Percentiles rank a stretch among this genome's conserved stretches.
Evolutionary conservation across 805 yeast species (phyloP).

Genomic region (Hanseniaspora thailandica): DNA sequence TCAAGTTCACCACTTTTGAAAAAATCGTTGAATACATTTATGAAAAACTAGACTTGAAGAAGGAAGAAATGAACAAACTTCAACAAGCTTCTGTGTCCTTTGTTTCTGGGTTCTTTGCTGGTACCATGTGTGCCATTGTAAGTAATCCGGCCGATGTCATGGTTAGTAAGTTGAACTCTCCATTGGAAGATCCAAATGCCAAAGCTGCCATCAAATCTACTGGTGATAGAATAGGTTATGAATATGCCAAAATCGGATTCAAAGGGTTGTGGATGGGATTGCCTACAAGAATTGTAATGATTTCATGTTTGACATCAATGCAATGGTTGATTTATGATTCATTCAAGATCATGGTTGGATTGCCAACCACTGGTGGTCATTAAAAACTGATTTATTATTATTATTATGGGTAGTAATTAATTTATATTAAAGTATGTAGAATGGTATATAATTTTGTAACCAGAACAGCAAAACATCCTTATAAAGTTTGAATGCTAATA

Average conservation of each 20-base stretch:
- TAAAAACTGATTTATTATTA: background rate
- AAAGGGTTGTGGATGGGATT: conserved; percentile 90
- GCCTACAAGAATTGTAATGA: conserved; percentile 87
- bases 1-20: conserved; percentile 89
- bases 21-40: conserved; percentile 77
- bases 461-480: background rate
- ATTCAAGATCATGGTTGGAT: conserved; percentile 85
- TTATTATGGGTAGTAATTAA: no score
- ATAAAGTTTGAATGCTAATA: conserved; percentile 8
- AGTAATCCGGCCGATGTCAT: conserved; percentile 99
- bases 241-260: conserved; percentile 76
- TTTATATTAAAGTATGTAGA: background rate
- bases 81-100: conserved; percentile 93
- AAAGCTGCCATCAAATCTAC: conserved; percentile 52
- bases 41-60: conserved; percentile 56
- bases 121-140: conserved; percentile 88
- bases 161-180: conserved; percentile 81
- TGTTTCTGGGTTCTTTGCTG: conserved; percentile 92
- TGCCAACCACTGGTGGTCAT: conserved; percentile 78
- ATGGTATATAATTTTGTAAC: background rate
- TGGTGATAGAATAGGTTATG: conserved; percentile 56
- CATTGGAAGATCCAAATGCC: conserved; percentile 29
- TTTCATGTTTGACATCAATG: conserved; percentile 92
- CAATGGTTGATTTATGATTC: conserved; percentile 97
- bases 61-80: conserved; percentile 52